phyloP scores from a whole-genome alignment of 331 rosid species.

The Pyracantha coccinea region DNA sequence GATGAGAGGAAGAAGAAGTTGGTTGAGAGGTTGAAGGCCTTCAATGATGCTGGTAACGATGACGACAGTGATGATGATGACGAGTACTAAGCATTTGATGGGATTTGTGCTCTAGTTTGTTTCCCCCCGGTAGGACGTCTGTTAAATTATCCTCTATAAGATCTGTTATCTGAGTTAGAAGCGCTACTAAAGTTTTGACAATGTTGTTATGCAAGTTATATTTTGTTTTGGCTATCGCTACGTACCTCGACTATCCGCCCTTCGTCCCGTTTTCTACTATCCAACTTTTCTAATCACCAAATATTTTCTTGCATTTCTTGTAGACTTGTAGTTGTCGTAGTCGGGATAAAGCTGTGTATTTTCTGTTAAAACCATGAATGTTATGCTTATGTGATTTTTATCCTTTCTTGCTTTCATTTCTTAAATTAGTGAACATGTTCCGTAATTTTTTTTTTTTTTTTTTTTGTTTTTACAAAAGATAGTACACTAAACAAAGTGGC shows the following conservation, averaged over 20 bases:
- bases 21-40: constrained; percentile 49
- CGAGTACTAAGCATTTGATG: neutral
- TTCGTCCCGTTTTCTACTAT: neutral
- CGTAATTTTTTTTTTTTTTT: no score
- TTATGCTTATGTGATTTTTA: no score
- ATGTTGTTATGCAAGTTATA: neutral
- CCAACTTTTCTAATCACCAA: neutral
- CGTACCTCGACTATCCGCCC: no score
- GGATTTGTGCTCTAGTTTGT: neutral
- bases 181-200: neutral
- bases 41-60: constrained; percentile 44
- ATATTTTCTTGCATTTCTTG: neutral
- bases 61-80: constrained; percentile 51
- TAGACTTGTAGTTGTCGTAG: no score
- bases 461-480: no score
- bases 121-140: neutral
- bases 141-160: neutral
- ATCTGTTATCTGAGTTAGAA: neutral
- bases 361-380: no score
- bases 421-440: no score
- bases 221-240: neutral
- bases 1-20: constrained; percentile 64
- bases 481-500: no score
- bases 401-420: no score
- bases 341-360: no score